Evolutionary conservation across 176 grass and related monocot species (phyloP).

Genomic region (Musa acuminata): DNA sequence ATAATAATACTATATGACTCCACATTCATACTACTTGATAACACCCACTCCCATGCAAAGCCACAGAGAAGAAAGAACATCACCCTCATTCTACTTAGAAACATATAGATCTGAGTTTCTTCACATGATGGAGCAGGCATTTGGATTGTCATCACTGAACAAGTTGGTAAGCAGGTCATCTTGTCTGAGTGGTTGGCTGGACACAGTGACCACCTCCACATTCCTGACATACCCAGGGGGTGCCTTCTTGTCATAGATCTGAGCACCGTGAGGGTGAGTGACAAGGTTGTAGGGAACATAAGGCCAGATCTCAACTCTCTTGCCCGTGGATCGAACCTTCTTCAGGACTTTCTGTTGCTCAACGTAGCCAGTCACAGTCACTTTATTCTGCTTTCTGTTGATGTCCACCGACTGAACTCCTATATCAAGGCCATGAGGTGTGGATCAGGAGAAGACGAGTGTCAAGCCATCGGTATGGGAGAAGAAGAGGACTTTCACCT

Average conservation of each 20-base stretch:
- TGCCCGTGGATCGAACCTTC: conserved; percentile 57
- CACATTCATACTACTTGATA: too few species aligned
- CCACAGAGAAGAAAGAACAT: not conserved
- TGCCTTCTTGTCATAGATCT: conserved; percentile 46
- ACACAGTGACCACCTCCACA: conserved; percentile 34
- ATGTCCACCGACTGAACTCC: conserved; percentile 58
- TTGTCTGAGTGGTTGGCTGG: conserved; percentile 22
- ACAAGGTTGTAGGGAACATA: conserved; percentile 30
- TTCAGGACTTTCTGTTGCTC: conserved; percentile 56
- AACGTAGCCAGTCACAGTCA: conserved; percentile 51
- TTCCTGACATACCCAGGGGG: conserved; percentile 25
- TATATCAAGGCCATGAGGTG: conserved; percentile 4
- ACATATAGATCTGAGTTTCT: not conserved
- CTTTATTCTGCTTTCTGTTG: conserved; percentile 53
- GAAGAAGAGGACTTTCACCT: conserved; percentile 30
- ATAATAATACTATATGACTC: too few species aligned
- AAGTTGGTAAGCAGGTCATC: conserved; percentile 51
- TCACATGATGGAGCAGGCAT: conserved; percentile 90
- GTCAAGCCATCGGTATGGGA: not conserved
- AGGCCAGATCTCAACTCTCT: conserved; percentile 64
- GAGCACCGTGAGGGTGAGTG: conserved; percentile 34
- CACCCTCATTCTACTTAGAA: not conserved
- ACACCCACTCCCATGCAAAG: too few species aligned
- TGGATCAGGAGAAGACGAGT: not conserved
- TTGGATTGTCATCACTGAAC: conserved; percentile 90